Base-by-base conservation (phyloP, 768 basidiomycete genomes). In the Coprinopsis sp. region DNA sequence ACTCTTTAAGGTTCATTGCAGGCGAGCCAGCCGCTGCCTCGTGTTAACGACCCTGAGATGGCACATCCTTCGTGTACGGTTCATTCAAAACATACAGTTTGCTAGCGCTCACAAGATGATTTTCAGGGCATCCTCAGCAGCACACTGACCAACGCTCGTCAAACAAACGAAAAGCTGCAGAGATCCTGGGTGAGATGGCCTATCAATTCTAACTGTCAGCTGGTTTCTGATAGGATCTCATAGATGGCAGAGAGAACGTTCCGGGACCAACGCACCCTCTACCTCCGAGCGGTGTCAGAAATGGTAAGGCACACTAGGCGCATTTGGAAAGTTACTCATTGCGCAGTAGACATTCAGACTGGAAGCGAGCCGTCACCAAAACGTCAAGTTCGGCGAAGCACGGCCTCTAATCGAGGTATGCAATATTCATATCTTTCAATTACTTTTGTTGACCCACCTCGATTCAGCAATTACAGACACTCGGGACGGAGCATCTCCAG, bases 161-260 rank as follows among this genome's bases (percentile, higher is more conserved):
- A 13, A 34, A 24, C 23, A 48, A 48, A 36, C 7, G 47, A 23
- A 48, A 48, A 40, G 38, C 40, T 6, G 41, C 47, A 10, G 47
- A 48, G 29, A 13, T 42, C 11, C 29, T 19, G 27, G 47, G 47
- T 41, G 12, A 30, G 22, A 28, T 22, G 21, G 19, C 11, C 45
- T 24, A 27, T 39, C 33, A 16, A 23, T 24, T 12, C 37, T 24
- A 23, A 21, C 18, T 33, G 31, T 38, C 18, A 23, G 7, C 37
- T 39, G 37, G 21, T 16, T 45, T 28, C 25, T 18, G 14, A 30
- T 24, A 38, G n/a, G 39, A 21, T 19, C 25, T 31, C 37, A 25
- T 34, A 29, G 47, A 48, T 30, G 25, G 39, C 12, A 29, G 39
- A 13, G 28, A 48, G 36, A 38, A 48, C 39, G 47, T 48, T 48